Conservation (phyloP, 2,329 filamentous ascomycete genomes). For the Ophiostoma novo-ulmi region DNA sequence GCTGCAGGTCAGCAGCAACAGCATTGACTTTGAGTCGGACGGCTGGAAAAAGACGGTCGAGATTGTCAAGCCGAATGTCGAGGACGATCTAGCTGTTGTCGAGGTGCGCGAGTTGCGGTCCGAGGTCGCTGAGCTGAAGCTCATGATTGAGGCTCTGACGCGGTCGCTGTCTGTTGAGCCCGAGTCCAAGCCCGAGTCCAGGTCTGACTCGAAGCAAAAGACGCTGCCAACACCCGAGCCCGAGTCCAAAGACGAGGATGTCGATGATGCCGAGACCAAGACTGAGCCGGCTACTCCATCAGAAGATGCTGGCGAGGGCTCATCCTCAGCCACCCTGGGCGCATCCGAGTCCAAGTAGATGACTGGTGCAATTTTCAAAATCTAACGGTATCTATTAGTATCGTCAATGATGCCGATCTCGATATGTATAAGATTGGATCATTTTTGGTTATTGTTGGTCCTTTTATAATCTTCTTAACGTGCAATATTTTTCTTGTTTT, state of each 20-base stretch:
- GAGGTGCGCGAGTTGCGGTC: slow-evolving; percentile 58
- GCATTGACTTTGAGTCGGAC: slow-evolving; percentile 74
- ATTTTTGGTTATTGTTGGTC: too few relatives aligned
- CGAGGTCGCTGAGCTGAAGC: slow-evolving; percentile 55
- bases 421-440: background rate
- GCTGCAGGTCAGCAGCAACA: slow-evolving; percentile 62
- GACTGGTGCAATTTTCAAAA: too few relatives aligned
- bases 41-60: slow-evolving; percentile 80
- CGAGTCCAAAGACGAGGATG: background rate
- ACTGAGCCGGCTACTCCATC: background rate
- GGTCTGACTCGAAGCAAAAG: background rate
- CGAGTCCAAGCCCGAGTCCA: background rate
- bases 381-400: too few relatives aligned
- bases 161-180: slow-evolving; percentile 17
- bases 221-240: background rate
- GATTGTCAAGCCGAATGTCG: slow-evolving; percentile 72
- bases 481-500: too few relatives aligned
- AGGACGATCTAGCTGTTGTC: slow-evolving; percentile 68
- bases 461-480: too few relatives aligned
- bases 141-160: slow-evolving; percentile 36
- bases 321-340: background rate
- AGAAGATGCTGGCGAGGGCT: slow-evolving; percentile 9
- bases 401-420: too few relatives aligned
- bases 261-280: background rate
- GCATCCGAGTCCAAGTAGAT: slow-evolving; percentile 7